Evolutionary conservation across 306 rosid genomes (phyloP), one percentile per base, ranked within the genome.

Genomic region (Adenanthera pavonina): DNA sequence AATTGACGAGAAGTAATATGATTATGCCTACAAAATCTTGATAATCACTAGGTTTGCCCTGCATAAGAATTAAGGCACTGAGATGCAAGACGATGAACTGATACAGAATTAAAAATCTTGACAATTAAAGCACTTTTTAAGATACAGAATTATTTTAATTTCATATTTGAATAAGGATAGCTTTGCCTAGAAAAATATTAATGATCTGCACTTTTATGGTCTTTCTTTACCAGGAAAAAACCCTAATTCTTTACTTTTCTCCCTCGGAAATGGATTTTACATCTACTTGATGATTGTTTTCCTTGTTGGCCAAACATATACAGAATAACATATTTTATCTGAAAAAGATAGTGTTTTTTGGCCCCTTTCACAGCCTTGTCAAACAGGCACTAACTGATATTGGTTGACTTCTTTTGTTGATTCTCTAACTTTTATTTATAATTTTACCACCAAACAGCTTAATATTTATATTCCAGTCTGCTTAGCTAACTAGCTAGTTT

Each of bases 1-100:
- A 90, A 80, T 92, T 92, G 72, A 92, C 82, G 36, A 92, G 2
- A 19, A 92, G 90, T 77, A 92, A 82, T 76, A 88, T 46, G 14
- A 89, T 48, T 81, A 92, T 89, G 68, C 97, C 97, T 60, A 16
- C 76, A 84, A 92, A 92, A 82, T 92, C 92, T 36, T 84, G 92
- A 78, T 90, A 92, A 79, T 92, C 97, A 33, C 49, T 41, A 1
- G 4, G 7, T 76, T 90, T 74, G 0, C 7, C 6, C 97, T 92
- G 88, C 86, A 25, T 25, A 25, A 88, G 38, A 77, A 60, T 70
- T 56, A 19, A 52, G 51, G 44, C 65, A 57, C 51, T 74, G 25
- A 33, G 20, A 49, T 59, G 35, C 65, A 35, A 8, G 40, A 80
- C 47, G 30, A 57, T 73, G 47, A 49, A 74, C n/a, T 51, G 7